A percentile compares a stretch with the other conserved stretches of the same genome.
These are phyloP conservation scores for Moelleriella libera DNA, from an alignment of 2,329 filamentous ascomycete species.

Conservation along the genomic window DNA sequence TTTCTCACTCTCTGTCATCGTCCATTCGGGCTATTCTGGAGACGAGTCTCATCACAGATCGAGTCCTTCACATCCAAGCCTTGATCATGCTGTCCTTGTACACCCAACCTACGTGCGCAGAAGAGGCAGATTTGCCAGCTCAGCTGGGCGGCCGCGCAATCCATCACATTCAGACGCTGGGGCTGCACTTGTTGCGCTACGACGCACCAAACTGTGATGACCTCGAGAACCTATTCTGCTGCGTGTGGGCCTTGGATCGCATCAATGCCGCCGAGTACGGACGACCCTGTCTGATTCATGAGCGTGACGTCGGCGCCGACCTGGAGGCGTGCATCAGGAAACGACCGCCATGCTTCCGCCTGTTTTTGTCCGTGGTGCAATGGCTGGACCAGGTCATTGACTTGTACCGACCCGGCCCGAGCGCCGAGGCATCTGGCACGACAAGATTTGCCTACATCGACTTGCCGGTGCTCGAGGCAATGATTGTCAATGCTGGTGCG, in stretches of 20 bases:
- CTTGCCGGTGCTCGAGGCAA: conserved; percentile 40
- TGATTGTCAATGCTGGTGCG: conserved; percentile 40
- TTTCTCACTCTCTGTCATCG: conserved; percentile 31
- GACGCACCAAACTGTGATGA: conserved; percentile 24
- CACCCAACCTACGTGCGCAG: conserved; percentile 36
- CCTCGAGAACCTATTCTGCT: conserved; percentile 38
- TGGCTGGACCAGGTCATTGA: conserved; percentile 45
- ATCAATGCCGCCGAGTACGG: conserved; percentile 47
- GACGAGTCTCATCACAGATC: conserved; percentile 36
- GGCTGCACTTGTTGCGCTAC: conserved; percentile 35
- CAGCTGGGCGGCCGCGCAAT: conserved; percentile 38
- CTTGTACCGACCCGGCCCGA: conserved; percentile 41
- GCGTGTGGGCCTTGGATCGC: conserved; percentile 46
- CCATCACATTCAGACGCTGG: conserved; percentile 41
- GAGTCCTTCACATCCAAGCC: conserved; percentile 39
- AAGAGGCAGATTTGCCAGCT: conserved; percentile 40
- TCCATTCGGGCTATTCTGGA: conserved; percentile 35
- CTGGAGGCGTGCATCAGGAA: conserved; percentile 34
- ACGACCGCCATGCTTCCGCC: conserved; percentile 39
- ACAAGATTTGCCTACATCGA: conserved; percentile 34
- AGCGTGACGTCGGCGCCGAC: conserved; percentile 42
- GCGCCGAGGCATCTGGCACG: conserved; percentile 22
- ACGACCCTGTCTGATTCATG: conserved; percentile 44
- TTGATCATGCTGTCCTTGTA: conserved; percentile 43
- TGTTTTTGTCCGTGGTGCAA: conserved; percentile 39